These are phyloP conservation scores for Coemansia sp. DNA, from an alignment of 192 early-diverging fungal species.

Conservation along the genomic window DNA sequence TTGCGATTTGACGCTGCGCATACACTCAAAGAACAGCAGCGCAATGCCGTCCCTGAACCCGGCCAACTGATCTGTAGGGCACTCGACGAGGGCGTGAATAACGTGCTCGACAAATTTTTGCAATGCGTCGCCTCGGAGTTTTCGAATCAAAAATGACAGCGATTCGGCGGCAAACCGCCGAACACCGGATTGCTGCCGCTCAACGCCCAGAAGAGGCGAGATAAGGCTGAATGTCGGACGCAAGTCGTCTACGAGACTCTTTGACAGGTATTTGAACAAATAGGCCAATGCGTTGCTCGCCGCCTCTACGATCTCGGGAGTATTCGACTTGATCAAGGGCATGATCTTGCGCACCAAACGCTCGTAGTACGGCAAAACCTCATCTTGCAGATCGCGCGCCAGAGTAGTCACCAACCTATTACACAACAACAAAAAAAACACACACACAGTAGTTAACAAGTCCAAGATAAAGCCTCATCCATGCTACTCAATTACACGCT, in stretches of 20 bases:
- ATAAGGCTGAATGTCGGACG: conserved; percentile 78
- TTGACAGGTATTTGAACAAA: conserved; percentile 88
- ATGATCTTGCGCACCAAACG: conserved; percentile 66
- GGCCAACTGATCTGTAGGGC: conserved; percentile 30
- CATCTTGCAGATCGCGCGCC: conserved; percentile 90
- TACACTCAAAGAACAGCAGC: conserved; percentile 80
- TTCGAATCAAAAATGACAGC: conserved; percentile 87
- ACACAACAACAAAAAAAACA: conserved; percentile 6
- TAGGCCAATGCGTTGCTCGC: conserved; percentile 88
- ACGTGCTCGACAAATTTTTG: conserved; percentile 66
- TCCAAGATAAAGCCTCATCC: not conserved
- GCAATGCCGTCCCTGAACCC: conserved; percentile 75
- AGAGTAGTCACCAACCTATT: conserved; percentile 75
- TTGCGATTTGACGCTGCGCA: conserved; percentile 67
- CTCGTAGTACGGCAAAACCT: conserved; percentile 80
- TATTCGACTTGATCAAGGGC: conserved; percentile 66
- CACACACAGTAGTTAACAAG: not conserved
- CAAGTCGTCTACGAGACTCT: conserved; percentile 69
- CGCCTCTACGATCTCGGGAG: conserved; percentile 78
- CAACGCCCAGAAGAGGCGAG: conserved; percentile 69
- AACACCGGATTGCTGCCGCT: conserved; percentile 72
- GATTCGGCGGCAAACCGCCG: conserved; percentile 90
- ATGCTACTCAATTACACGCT: not conserved
- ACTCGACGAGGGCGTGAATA: conserved; percentile 51
- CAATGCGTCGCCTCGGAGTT: conserved; percentile 65